Conservation (phyloP, 148 eudicot species). For the Persicaria maculosa region DNA sequence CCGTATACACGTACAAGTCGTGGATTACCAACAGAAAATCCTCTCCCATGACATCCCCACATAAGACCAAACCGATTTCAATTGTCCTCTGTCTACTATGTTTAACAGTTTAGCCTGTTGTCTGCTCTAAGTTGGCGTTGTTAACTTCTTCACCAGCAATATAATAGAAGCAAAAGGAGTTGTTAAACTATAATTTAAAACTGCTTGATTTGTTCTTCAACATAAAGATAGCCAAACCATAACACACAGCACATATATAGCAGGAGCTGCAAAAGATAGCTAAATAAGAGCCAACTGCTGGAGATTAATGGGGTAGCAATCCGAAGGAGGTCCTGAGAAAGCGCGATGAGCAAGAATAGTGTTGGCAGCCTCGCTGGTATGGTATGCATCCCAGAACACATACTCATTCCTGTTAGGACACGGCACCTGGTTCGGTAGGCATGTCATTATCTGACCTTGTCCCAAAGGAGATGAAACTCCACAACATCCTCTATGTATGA, state of each 20-base stretch:
- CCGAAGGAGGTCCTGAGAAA: slow-evolving; percentile 49
- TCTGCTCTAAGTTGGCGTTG: too few species aligned
- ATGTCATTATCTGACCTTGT: slow-evolving; percentile 57
- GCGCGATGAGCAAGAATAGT: slow-evolving; percentile 69
- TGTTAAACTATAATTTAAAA: too few species aligned
- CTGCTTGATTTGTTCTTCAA: too few species aligned
- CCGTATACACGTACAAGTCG: too few species aligned
- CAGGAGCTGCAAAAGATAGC: neutral
- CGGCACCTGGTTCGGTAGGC: slow-evolving; percentile 45
- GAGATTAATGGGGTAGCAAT: slow-evolving; percentile 68
- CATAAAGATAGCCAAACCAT: too few species aligned
- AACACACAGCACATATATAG: neutral
- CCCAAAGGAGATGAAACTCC: slow-evolving; percentile 32
- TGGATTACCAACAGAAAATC: too few species aligned
- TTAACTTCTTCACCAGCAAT: too few species aligned
- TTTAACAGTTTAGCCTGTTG: too few species aligned
- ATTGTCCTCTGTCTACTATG: too few species aligned
- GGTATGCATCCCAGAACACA: slow-evolving; percentile 85
- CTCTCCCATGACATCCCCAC: too few species aligned
- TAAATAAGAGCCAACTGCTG: slow-evolving; percentile 61
- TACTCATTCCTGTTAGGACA: slow-evolving; percentile 57
- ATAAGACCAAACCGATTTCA: too few species aligned
- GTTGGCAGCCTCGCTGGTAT: slow-evolving; percentile 71
- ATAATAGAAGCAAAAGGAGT: too few species aligned
- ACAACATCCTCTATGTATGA: slow-evolving; percentile 68